Conservation (phyloP, 2,329 filamentous ascomycete species). For the Neoarthrinium moseri region DNA sequence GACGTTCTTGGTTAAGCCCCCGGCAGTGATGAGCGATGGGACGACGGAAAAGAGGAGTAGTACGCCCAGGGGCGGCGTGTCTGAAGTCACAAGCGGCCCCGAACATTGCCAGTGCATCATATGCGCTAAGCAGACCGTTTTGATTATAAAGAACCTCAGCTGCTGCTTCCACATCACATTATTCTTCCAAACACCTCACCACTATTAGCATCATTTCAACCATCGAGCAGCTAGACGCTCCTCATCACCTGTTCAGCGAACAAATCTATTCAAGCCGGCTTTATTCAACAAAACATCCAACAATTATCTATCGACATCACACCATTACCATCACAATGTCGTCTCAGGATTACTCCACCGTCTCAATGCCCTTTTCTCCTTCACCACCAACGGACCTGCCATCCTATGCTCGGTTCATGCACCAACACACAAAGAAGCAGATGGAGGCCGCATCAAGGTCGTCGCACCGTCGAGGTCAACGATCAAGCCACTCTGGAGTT, state of each 20-base stretch:
- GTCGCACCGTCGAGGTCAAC: slow-evolving; percentile 31
- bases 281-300: not conserved
- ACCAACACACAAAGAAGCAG: slow-evolving; percentile 63
- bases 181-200: not conserved
- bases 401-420: slow-evolving; percentile 59
- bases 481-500: slow-evolving; percentile 12
- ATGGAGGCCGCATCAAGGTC: slow-evolving; percentile 57
- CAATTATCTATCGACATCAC: slow-evolving; percentile 5
- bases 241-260: no score
- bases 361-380: slow-evolving; percentile 23
- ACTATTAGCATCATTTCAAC: not conserved
- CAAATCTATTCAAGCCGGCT: not conserved
- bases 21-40: not conserved
- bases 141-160: not conserved
- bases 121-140: not conserved
- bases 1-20: not conserved
- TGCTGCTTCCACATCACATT: not conserved
- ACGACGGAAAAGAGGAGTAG: not conserved
- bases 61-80: slow-evolving; percentile 1
- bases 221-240: no score
- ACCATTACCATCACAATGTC: slow-evolving; percentile 20
- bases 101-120: slow-evolving; percentile 10
- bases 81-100: slow-evolving; percentile 22
- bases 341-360: slow-evolving; percentile 20
- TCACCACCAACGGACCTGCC: slow-evolving; percentile 29